Conservation (phyloP, 2,329 filamentous ascomycete species). For the Claviceps humidiphila region DNA sequence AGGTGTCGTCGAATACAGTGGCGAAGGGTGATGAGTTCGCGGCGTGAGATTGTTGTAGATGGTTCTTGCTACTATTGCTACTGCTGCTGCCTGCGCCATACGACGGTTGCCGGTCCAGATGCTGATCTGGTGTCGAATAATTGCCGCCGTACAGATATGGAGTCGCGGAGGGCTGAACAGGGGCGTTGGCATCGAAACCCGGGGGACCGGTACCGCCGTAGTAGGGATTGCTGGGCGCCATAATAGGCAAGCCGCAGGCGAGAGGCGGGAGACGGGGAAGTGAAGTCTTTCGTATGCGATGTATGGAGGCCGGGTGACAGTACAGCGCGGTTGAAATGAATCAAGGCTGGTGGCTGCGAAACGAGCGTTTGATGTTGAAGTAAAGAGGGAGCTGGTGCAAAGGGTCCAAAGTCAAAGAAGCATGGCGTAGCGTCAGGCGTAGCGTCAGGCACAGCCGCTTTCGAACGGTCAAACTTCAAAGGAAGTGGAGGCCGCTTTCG, state of each 20-base stretch:
- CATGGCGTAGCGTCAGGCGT: too few species aligned
- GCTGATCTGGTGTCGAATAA: conserved; percentile 7
- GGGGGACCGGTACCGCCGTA: conserved; percentile 28
- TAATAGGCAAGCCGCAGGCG: conserved; percentile 19
- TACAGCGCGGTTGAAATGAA: too few species aligned
- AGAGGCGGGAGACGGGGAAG: background rate
- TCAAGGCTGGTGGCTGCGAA: too few species aligned
- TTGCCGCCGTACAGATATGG: conserved; percentile 20
- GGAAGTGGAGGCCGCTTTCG: too few species aligned
- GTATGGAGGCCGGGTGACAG: too few species aligned
- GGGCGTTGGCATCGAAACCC: conserved; percentile 20
- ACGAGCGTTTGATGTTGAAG: too few species aligned
- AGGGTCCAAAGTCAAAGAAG: too few species aligned
- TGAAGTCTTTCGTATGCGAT: too few species aligned
- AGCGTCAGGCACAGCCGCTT: too few species aligned
- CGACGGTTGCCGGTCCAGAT: conserved; percentile 5
- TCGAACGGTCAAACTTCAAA: too few species aligned
- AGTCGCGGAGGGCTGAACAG: conserved; percentile 28
- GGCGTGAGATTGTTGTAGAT: conserved; percentile 13
- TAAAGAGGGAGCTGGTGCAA: too few species aligned
- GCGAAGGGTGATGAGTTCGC: conserved; percentile 44
- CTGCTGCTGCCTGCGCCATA: conserved; percentile 16
- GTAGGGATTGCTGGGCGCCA: conserved; percentile 56
- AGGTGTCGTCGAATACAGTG: conserved; percentile 55
- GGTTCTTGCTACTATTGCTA: conserved; percentile 11